phyloP scores from a whole-genome alignment of 352 stramenopile genomes.

The Phytophthora chlamydospora region DNA sequence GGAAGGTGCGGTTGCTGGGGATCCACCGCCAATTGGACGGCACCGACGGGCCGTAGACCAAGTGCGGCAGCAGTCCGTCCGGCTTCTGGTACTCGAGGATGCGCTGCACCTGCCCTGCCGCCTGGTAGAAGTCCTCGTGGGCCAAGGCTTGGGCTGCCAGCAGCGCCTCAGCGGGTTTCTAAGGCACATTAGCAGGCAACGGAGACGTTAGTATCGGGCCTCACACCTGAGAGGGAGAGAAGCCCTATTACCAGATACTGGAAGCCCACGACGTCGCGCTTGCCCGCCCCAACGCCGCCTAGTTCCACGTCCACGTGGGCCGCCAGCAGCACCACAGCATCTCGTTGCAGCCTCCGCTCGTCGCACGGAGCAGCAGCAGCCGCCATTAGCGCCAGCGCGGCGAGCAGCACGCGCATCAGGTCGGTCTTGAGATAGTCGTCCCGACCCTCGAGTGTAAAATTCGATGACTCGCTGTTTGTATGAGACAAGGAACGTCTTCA shows the following conservation, averaged over 20 bases:
- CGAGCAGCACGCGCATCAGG: constrained; percentile 10
- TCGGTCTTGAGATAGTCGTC: background rate
- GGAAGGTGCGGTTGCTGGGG: constrained; percentile 70
- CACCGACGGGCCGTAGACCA: constrained; percentile 85
- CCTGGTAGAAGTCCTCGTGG: constrained; percentile 74
- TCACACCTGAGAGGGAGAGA: too few species aligned
- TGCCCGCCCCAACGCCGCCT: constrained; percentile 65
- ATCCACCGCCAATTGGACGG: constrained; percentile 55
- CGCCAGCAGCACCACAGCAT: constrained; percentile 49
- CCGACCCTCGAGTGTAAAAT: too few species aligned
- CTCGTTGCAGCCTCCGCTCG: constrained; percentile 50
- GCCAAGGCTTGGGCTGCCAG: constrained; percentile 81
- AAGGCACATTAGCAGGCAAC: constrained; percentile 13
- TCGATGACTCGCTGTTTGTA: background rate
- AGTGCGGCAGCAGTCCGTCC: constrained; percentile 64
- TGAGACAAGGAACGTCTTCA: background rate
- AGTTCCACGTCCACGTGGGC: constrained; percentile 71
- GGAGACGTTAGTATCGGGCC: background rate
- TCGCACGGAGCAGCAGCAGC: constrained; percentile 39
- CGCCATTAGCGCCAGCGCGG: constrained; percentile 4
- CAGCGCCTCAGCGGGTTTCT: constrained; percentile 80
- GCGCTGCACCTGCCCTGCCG: constrained; percentile 66
- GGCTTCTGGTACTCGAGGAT: constrained; percentile 66
- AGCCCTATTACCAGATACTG: constrained; percentile 64
- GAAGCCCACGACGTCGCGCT: constrained; percentile 61